These are phyloP conservation scores for Podila minutissima DNA, from an alignment of 192 early-diverging fungal species.

Conservation along the genomic window DNA sequence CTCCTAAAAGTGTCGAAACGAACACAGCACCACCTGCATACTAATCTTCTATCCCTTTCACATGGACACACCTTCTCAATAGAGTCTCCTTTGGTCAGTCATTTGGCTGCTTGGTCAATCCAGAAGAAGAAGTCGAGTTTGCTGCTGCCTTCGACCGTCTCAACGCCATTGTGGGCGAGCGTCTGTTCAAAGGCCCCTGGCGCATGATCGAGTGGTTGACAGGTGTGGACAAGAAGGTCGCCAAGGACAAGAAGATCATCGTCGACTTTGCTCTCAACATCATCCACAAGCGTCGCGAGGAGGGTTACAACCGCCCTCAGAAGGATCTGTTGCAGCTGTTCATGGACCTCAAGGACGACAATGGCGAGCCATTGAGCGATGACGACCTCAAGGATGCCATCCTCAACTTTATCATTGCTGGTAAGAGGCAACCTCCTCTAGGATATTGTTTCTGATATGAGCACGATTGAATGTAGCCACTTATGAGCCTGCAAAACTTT, in stretches of 20 bases:
- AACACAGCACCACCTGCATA: too few species aligned
- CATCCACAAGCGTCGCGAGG: constrained; percentile 24
- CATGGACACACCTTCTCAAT: not conserved
- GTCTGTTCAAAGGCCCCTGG: constrained; percentile 34
- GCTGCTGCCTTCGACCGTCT: constrained; percentile 61
- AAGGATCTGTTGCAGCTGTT: constrained; percentile 57
- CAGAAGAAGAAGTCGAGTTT: constrained; percentile 50
- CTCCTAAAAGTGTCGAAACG: too few species aligned
- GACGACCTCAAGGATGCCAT: constrained; percentile 56
- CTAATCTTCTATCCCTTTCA: not conserved
- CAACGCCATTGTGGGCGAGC: constrained; percentile 33
- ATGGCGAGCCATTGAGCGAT: constrained; percentile 46
- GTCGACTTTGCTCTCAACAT: constrained; percentile 38
- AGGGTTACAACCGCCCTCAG: not conserved
- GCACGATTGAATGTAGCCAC: not conserved
- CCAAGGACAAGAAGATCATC: constrained; percentile 25
- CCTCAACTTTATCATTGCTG: constrained; percentile 54
- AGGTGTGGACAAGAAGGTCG: constrained; percentile 13
- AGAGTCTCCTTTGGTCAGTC: constrained; percentile 35
- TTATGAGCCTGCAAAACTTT: not conserved
- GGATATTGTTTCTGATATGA: not conserved
- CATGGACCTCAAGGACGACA: constrained; percentile 49
- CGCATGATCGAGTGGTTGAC: constrained; percentile 31
- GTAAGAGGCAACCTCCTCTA: not conserved
- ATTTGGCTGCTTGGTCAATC: constrained; percentile 36